Conservation (phyloP, 345 rosid genomes). For the Camelina sativa region DNA sequence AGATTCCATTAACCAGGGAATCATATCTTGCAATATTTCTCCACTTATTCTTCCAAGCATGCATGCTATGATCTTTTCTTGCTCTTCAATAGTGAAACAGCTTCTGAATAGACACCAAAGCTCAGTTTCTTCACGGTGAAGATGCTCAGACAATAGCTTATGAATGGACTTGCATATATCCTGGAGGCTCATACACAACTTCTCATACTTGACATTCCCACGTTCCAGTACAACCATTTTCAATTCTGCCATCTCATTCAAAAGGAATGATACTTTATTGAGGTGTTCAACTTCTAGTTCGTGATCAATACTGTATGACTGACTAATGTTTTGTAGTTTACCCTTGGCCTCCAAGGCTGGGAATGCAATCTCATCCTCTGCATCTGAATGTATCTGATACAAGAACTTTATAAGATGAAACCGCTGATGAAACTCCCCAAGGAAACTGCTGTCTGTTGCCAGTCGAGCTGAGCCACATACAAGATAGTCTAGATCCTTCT, state of each 20-base stretch:
- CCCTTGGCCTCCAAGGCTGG: conserved; percentile 83
- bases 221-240: conserved; percentile 36
- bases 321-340: conserved; percentile 61
- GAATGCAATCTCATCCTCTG: conserved; percentile 83
- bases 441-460: conserved; percentile 54
- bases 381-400: conserved; percentile 65
- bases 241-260: conserved; percentile 59
- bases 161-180: conserved; percentile 65
- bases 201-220: conserved; percentile 41
- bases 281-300: conserved; percentile 58
- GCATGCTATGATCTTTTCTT: conserved; percentile 67
- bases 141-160: conserved; percentile 67
- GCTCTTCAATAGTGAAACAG: conserved; percentile 70
- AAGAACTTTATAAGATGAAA: conserved; percentile 61
- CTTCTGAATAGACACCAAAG: conserved; percentile 71
- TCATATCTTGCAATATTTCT: conserved; percentile 66
- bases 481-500: conserved; percentile 70
- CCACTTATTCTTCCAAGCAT: conserved; percentile 78
- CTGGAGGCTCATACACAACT: conserved; percentile 62
- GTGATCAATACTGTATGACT: conserved; percentile 71
- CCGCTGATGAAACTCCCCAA: conserved; percentile 57
- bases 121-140: conserved; percentile 70
- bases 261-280: conserved; percentile 52
- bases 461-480: conserved; percentile 60
- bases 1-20: conserved; percentile 73